Base-by-base conservation (phyloP, 768 basidiomycete genomes). In the Gautieria morchelliformis region DNA sequence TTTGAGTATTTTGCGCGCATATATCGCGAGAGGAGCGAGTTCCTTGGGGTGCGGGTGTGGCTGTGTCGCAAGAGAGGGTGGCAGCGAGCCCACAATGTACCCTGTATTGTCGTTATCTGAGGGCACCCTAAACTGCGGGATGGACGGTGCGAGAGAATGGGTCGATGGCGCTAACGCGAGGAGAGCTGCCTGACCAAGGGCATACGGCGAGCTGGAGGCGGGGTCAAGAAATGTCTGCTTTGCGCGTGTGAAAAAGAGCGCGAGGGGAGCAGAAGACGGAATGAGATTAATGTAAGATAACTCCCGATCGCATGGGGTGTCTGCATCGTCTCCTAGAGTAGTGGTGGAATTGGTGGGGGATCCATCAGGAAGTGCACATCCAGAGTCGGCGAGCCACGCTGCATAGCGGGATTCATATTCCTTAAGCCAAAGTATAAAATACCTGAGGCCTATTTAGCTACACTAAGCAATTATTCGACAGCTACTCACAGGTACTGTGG, bases 151-250 rank as follows among this genome's bases (percentile, higher is more conserved):
- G 52, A 61, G 52, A 22, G 59, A 53, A 63, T 85, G 89, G 44
- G 77, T 74, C 6, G 52, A 53, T 19, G 52, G 39, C 19, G 52
- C 15, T 62, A 1, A 65, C 66, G 60, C 83, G 78, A 63, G 84
- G 79, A 12, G 83, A 22, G 47, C 51, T 20, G 46, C 39, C 35
- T 24, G 49, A n/a, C 41, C 47, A 47, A 61, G 58, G 22, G 59
- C 53, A 63, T 85, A 89, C 44, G 77, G 74, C 5, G 53, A 42
- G 40, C 12, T 22, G 6, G 53, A 42, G 40, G 40, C 24, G 19
- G 85, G 85, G 3, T 83, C 85, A 60, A 89, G 80, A 66, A 91
- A 91, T 0, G 88, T 90, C 65, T 87, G 81, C 62, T 88, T 89
- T 10, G 88, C 88, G 39, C 87, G 83, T 3, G 79, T 72, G 65